Base-by-base conservation (phyloP, 768 basidiomycete species). In the Suillus paluster region DNA sequence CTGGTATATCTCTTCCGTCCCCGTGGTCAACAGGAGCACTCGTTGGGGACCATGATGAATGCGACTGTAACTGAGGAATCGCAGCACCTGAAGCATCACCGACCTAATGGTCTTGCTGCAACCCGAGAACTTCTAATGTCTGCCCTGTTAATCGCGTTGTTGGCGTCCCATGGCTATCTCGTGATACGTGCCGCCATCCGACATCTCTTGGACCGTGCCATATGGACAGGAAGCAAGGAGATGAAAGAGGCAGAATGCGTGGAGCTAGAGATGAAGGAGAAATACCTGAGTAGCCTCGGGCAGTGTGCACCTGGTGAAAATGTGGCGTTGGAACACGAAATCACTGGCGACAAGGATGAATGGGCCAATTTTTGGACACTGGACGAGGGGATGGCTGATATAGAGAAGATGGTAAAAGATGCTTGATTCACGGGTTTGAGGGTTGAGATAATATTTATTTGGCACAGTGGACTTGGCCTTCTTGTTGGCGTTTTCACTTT, bases 1-100 rank as follows among this genome's bases (percentile, higher is more conserved):
- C 86, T 99, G 58, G 90, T 97, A 55, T 95, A 94, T 78, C 86
- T 97, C 66, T 97, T 97, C 83, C 86, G 83, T 15, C 86, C 89
- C 36, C 70, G 73, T 25, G 66, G 69, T 39, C 73, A 71, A 1
- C 65, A 48, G 17, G 33, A 54, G 39, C 33, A 48, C 46, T 45
- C 62, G 1, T 5, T 44, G 15, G 54, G 30, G 8, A 30, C 25
- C 54, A 25, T 25, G 23, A 30, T 54, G 62, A 14, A 38, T 33
- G 39, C 48, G n/a, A 53, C 44, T n/a, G 53, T 53, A 25, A 63
- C 63, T 34, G 60, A 52, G 1, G 62, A 59, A 4, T 27, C 42
- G 4, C 42, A n/a, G 19, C 14, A 59, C 1, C 57, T 62, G 0
- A 57, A 66, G 19, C 67, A 73, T 53, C 71, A 64, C 7, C 66